Base-by-base conservation (phyloP, 305 asterid species). In the Fraxinus dipetala region DNA sequence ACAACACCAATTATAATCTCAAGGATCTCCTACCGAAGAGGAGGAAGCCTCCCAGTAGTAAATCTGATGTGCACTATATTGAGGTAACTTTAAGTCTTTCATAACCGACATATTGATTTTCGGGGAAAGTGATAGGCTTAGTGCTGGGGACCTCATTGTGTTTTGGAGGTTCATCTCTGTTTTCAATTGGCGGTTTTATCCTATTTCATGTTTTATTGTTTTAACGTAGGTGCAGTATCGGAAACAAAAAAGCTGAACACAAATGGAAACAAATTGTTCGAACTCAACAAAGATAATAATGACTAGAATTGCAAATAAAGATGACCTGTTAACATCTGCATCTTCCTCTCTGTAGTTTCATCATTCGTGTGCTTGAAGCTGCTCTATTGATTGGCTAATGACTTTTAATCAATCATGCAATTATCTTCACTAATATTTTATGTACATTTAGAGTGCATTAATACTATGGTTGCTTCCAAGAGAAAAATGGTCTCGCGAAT, bases 51-150 rank as follows among this genome's bases (percentile, higher is more conserved):
- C 85, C 61, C 35, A 83, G 79, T 59, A 59, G 69, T 82, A 89
- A 81, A 84, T 90, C 98, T 20, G 90, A 90, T 54, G 85, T 86
- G 84, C 85, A 89, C 80, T 89, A 91, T 83, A 84, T 95, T 74
- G 94, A 96, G 95, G 99, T 95, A 86, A 84, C 34, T 74, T 0
- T 28, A 6, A 67, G 78, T 30, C 34, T 2, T 48, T 81, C 9
- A 18, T 78, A 20, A 30, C 35, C 31, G n/a, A 61, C 32, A 22
- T 0, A 56, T 0, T 22, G 31, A 24, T 22, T 61, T 59, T 61
- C 13, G 5, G 72, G 72, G 72, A 9, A 61, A 61, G 32, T 22
- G 16, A 22, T 8, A 3, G 4, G 72, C 69, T 59, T 59, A 2
- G 69, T 59, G 69, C 69, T 59, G 30, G 13, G 30, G 63, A 16